Evolutionary conservation across 192 early-diverging fungal species (phyloP), one percentile per base, ranked within the genome.

Genomic region (Anaeromyces robustus): DNA sequence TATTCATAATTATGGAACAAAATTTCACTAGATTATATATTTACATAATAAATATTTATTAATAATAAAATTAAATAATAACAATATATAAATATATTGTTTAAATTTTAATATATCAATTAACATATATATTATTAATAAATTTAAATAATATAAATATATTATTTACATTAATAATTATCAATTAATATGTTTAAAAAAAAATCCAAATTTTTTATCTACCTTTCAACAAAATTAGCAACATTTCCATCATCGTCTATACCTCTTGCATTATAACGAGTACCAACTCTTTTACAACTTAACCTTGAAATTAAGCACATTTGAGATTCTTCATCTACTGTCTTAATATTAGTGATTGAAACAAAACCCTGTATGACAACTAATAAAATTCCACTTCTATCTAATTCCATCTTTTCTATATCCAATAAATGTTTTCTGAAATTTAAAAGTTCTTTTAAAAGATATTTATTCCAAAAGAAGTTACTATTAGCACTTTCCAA

Each of bases 211-310:
- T 34, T 34, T 7, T 34, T 7, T 7, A 34, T 34, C 6, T 52
- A 52, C 43, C 43, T 82, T 30, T 99, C 97, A 6, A 98, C 98
- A 86, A 97, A 98, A 84, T 99, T 99, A n/a, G 96, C 95, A 34
- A 97, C 96, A 83, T 94, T 90, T 31, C 98, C 98, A 81, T 94
- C 93, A 81, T 99, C 98, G 81, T 99, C 95, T 34, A 99, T 92
- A 9, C 98, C 98, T 29, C 98, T 92, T 3, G 96, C 94, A 82
- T 95, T 93, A 84, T 94, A 97, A 59, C 98, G 89, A 37, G 95
- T 97, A 12, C 98, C 98, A 77, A 94, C 89, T 31, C 94, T 85
- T 80, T 92, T 90, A 82, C 92, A 95, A 82, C 93, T 92, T 77
- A 96, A 87, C 77, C 94, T 87, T 12, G 92, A 94, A 31, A 95